Percentiles rank a stretch among this genome's conserved stretches.
These are phyloP conservation scores for Lasiosphaeria miniovina DNA, from an alignment of 495 filamentous ascomycete genomes.

Conservation along the genomic window DNA sequence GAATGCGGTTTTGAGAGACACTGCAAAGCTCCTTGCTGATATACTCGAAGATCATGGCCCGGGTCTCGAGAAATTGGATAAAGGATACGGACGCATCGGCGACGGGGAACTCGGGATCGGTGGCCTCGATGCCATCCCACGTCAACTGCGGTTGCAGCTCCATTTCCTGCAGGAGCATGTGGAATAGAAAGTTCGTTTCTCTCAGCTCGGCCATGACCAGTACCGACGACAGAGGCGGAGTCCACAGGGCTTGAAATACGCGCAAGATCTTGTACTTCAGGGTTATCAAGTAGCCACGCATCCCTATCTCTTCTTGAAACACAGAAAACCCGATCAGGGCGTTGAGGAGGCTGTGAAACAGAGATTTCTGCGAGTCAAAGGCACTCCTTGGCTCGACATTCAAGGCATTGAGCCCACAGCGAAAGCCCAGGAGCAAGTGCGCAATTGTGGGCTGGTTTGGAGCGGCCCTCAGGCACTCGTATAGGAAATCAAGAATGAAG, in stretches of 20 bases:
- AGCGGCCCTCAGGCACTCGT: slow-evolving; percentile 67
- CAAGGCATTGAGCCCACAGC: slow-evolving; percentile 63
- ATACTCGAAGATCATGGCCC: slow-evolving; percentile 77
- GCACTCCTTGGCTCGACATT: slow-evolving; percentile 59
- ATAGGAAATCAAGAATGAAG: slow-evolving; percentile 76
- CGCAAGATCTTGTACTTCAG: slow-evolving; percentile 74
- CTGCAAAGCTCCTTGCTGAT: slow-evolving; percentile 77
- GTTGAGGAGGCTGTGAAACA: slow-evolving; percentile 77
- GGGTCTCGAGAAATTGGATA: slow-evolving; percentile 68
- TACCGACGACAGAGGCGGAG: slow-evolving; percentile 71
- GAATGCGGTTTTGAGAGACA: slow-evolving; percentile 64
- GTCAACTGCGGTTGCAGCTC: slow-evolving; percentile 58
- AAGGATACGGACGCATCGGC: slow-evolving; percentile 60
- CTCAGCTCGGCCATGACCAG: slow-evolving; percentile 76
- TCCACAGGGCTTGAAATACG: slow-evolving; percentile 77
- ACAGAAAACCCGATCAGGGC: slow-evolving; percentile 63
- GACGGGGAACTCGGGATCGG: slow-evolving; percentile 59
- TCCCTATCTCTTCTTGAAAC: slow-evolving; percentile 52
- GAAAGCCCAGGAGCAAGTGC: slow-evolving; percentile 87
- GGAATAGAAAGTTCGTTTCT: slow-evolving; percentile 67
- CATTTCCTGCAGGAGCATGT: slow-evolving; percentile 61
- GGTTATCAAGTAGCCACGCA: slow-evolving; percentile 67
- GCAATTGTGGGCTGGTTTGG: slow-evolving; percentile 75
- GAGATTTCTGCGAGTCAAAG: slow-evolving; percentile 64
- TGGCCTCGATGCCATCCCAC: slow-evolving; percentile 63